Base-by-base conservation (phyloP, 306 rosid genomes). In the Quercus aquifolioides region DNA sequence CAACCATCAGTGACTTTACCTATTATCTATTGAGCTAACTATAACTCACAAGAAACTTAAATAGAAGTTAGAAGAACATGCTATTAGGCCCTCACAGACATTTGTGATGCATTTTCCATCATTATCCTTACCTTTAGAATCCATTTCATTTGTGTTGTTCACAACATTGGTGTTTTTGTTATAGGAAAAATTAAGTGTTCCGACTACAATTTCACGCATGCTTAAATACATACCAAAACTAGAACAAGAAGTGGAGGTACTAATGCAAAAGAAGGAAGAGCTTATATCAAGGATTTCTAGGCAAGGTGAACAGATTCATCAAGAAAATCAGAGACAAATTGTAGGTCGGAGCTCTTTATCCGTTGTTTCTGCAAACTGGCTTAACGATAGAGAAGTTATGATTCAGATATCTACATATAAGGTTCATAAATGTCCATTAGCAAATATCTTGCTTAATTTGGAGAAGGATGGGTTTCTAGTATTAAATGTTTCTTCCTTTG, bases 181-280 rank as follows among this genome's bases (percentile, higher is more conserved):
- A 65, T 84, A 90, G 98, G 89, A 85, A 77, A 91, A 82, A 31
- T 49, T 91, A 72, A 94, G 98, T 82, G 86, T 86, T 64, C 98
- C 97, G 0, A 81, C 84, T 5, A 90, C 92, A 69, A 80, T 94
- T 80, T 86, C 94, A 0, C 81, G 72, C 14, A 93, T 85, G 5
- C 33, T 90, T 28, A 88, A 85, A 7, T 91, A 88, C 80, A 87
- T 93, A 78, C 97, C 97, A 2, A 90, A 90, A 76, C 85, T 93
- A 14, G 88, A 87, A 20, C 76, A 82, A 31, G 89, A 88, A 71
- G 91, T 91, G 59, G 81, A 90, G 73, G 91, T 52, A 30, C 87
- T 93, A 30, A 76, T 63, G 1, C 76, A 65, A 79, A 93, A 85
- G 69, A 91, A 87, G 73, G 91, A 86, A 38, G 92, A 82, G 78